Evolutionary conservation across 345 rosid genomes (phyloP), one percentile per base, ranked within the genome.

Genomic region (Boechera stricta): DNA sequence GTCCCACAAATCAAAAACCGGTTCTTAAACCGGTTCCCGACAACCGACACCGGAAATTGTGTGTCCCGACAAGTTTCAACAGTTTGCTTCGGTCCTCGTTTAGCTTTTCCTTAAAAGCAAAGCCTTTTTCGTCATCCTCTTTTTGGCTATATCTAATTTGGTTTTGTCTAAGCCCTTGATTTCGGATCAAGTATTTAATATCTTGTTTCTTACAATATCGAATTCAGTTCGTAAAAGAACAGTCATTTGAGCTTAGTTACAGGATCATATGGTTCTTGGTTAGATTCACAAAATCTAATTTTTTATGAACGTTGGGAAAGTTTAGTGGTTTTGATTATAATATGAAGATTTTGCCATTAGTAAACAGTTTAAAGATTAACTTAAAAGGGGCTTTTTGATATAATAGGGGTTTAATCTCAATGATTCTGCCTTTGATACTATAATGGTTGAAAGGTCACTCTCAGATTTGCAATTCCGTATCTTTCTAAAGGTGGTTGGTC

Each of bases 401-500:
- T 28, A 54, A 62, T 54, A 33, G 7, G 32, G 29, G 49, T 73
- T 71, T 71, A 64, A 3, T 70, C 65, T 41, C 66, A 47, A 53
- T 60, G 71, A 69, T 71, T 76, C 64, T 10, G 26, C 4, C 63
- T 41, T 69, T 76, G 69, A 61, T 42, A 21, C 16, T 61, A 65
- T 65, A 49, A 79, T 80, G 77, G 96, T 86, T 91, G 88, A 81
- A 66, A 51, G 47, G 89, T 91, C 92, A 55, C 84, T 81, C 83
- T 87, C 90, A 8, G 69, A 72, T 81, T 71, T 75, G 93, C 81
- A 81, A 88, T 78, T 64, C 68, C 71, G 85, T 88, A 75, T 82
- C 82, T 90, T 84, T 90, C 92, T 69, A 48, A 52, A 76, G 87
- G 86, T 83, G 80, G 87, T 81, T 82, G 90, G 86, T 82, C 84